These are phyloP conservation scores for Tremella fuciformis DNA, from an alignment of 768 basidiomycete genomes.

Conservation along the genomic window DNA sequence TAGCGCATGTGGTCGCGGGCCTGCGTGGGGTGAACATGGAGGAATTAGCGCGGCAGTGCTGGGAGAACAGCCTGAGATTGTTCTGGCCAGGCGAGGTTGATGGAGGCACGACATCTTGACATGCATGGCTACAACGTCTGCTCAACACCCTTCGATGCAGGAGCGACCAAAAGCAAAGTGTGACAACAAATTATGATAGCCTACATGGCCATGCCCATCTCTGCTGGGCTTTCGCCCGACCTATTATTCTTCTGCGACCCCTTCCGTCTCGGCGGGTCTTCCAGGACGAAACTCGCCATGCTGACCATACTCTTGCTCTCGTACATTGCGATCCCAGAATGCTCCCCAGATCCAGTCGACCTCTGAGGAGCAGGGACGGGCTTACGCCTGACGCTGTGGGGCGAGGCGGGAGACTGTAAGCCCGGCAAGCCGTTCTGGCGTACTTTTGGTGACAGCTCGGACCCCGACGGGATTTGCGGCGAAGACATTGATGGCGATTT, in stretches of 20 bases:
- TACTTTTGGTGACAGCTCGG: neutral
- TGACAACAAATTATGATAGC: conserved; percentile 1
- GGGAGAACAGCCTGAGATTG: conserved; percentile 63
- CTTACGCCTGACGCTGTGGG: conserved; percentile 32
- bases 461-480: conserved; percentile 10
- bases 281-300: conserved; percentile 40
- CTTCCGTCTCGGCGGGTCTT: conserved; percentile 29
- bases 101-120: neutral
- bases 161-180: neutral
- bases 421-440: neutral
- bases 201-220: conserved; percentile 3
- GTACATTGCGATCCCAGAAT: conserved; percentile 12
- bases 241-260: neutral
- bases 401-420: conserved; percentile 4
- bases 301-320: conserved; percentile 34
- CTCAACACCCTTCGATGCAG: conserved; percentile 1
- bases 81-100: conserved; percentile 59
- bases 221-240: neutral
- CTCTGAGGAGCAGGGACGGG: conserved; percentile 27
- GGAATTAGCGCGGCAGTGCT: conserved; percentile 60
- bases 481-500: conserved; percentile 11
- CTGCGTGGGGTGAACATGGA: conserved; percentile 58
- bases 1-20: conserved; percentile 68
- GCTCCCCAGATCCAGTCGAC: neutral
- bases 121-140: neutral